A percentile compares a stretch with the other conserved stretches of the same genome.
Evolutionary conservation across 2,329 filamentous ascomycete species (phyloP).

Genomic region (Talaromyces sp.): DNA sequence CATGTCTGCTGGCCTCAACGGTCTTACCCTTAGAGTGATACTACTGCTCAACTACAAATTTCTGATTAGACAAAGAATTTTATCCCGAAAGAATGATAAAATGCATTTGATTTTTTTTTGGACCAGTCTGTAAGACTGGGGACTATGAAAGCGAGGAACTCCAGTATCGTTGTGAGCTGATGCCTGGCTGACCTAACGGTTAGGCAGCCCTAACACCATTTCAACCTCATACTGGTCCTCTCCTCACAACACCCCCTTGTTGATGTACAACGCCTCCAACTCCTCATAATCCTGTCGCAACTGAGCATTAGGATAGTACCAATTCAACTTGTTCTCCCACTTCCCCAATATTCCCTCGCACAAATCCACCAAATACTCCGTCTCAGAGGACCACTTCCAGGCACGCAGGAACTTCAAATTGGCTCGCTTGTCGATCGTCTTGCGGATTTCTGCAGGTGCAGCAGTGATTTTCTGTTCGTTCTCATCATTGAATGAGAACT

Average conservation of each 20-base stretch:
- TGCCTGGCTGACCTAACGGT: neutral
- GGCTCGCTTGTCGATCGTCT: neutral
- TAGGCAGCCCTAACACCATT: neutral
- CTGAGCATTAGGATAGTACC: neutral
- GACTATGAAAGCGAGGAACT: too few species aligned
- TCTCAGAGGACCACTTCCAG: neutral
- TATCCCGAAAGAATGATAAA: too few species aligned
- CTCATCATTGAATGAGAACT: neutral
- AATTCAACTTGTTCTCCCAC: neutral
- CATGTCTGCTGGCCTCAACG: neutral
- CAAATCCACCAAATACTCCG: neutral
- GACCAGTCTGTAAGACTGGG: too few species aligned
- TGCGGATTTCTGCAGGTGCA: neutral
- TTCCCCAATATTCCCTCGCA: neutral
- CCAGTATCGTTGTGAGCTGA: too few species aligned
- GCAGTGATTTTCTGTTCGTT: neutral
- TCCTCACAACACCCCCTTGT: neutral
- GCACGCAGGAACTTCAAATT: conserved; percentile 2
- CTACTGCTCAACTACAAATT: neutral
- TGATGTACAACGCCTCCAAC: neutral
- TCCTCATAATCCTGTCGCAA: neutral
- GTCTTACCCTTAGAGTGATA: neutral
- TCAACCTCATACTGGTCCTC: neutral
- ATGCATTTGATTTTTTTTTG: too few species aligned
- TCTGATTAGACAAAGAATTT: neutral